A percentile compares a stretch with the other conserved stretches of the same genome.
Conservation (phyloP, 768 basidiomycete genomes). For the Cystofilobasidium bisporidii region DNA sequence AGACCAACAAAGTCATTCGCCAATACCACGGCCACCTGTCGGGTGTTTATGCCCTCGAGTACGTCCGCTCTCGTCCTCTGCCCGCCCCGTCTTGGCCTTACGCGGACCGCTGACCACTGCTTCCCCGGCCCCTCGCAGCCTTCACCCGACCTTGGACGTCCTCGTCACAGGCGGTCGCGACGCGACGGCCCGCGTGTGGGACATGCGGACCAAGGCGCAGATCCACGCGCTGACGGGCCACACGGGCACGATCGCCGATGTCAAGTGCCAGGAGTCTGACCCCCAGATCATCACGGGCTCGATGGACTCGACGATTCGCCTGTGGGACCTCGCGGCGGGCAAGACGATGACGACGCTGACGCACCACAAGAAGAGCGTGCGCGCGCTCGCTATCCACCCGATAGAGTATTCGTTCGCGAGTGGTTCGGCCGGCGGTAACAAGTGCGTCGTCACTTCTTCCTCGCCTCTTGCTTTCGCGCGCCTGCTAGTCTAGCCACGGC, state of each 20-base stretch:
- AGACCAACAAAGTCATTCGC: slow-evolving; percentile 96
- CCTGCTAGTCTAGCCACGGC: neutral
- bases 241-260: slow-evolving; percentile 87
- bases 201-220: slow-evolving; percentile 96
- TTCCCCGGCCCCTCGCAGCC: no score
- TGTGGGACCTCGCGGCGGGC: slow-evolving; percentile 97
- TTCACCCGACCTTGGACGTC: slow-evolving; percentile 92
- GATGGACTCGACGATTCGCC: slow-evolving; percentile 86
- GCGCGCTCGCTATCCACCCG: slow-evolving; percentile 86
- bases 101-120: no score
- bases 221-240: slow-evolving; percentile 89
- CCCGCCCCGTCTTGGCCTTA: no score
- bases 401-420: slow-evolving; percentile 94
- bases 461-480: neutral
- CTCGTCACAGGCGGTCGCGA: slow-evolving; percentile 93
- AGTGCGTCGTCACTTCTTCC: slow-evolving; percentile 40
- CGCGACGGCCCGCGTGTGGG: slow-evolving; percentile 95
- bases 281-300: slow-evolving; percentile 96
- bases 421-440: slow-evolving; percentile 95
- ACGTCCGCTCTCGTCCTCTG: slow-evolving; percentile 28
- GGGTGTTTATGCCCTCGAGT: slow-evolving; percentile 81
- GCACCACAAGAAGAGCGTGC: slow-evolving; percentile 98
- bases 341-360: slow-evolving; percentile 93
- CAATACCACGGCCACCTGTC: slow-evolving; percentile 98
- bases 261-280: slow-evolving; percentile 92